Evolutionary conservation across 2,329 filamentous ascomycete species (phyloP), one percentile per base, ranked within the genome.

Genomic region (Pseudocercospora cruenta): DNA sequence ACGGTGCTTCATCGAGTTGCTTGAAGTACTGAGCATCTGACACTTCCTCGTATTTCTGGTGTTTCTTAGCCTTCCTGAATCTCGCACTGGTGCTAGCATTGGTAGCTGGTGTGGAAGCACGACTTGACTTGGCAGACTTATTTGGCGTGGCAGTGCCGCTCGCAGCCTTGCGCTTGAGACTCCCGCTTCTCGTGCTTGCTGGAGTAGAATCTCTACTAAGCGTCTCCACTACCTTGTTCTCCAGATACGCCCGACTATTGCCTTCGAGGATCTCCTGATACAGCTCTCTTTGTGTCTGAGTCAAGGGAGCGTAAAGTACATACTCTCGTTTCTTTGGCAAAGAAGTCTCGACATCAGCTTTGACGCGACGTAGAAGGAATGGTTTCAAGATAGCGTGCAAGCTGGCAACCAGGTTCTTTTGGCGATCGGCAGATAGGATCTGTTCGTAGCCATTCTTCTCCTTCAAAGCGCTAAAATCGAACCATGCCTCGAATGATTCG

Each of bases 311-410:
- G 73, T 95, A 98, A 0, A 99, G 82, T 2, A 99, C 91, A 71
- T 99, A 99, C 78, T 99, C 95, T 28, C 95, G 88, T 82, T 99
- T 99, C 80, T 94, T 96, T 0, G 95, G 95, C n/a, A 99, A 84
- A 57, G 93, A 87, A 1, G 90, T 90, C 62, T 96, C 94, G 0
- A 99, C 95, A 74, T 99, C 95, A 0, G 92, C 91, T 79, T 99
- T 99, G 69, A 99, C 87, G 19, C 95, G 86, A 1, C 95, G 88
- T 0, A 99, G 83, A 1, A 99, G 82, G 72, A 99, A 90, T 0
- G 95, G 95, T 72, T 98, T 97, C 0, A 99, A 80, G 24, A 99
- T 94, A 0, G 94, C 88, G 75, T 99, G 95, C 64, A 99, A 91
- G 69, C 94, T 97, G 60, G 93, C 89, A 1, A 96, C 90, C 1